Evolutionary conservation across 164 flowering plant species (phyloP).

Genomic region (Akebia trifoliata): DNA sequence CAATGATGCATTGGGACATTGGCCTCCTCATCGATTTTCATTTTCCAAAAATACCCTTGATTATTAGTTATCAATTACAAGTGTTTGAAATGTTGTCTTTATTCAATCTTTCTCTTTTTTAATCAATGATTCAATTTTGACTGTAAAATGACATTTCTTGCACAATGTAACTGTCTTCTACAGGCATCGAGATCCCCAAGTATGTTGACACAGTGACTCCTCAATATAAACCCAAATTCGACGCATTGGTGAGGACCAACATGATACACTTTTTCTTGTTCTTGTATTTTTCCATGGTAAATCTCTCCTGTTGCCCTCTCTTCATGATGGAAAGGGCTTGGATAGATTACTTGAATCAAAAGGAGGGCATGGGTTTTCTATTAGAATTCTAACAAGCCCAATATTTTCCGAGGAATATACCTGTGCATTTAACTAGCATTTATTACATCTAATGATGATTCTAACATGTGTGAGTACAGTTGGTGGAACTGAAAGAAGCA

Average conservation of each 20-base stretch:
- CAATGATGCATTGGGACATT: too few species aligned
- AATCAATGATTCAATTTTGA: too few species aligned
- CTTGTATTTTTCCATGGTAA: not conserved
- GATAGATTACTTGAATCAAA: not conserved
- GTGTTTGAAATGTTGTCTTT: too few species aligned
- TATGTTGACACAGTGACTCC: constrained; percentile 87
- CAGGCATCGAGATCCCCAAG: constrained; percentile 82
- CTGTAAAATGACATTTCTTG: too few species aligned
- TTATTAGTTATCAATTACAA: too few species aligned
- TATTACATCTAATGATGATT: not conserved
- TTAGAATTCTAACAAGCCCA: not conserved
- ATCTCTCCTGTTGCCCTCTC: not conserved
- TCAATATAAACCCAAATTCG: constrained; percentile 83
- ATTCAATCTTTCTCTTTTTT: too few species aligned
- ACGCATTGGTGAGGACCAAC: constrained; percentile 58
- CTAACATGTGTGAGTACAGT: constrained; percentile 31
- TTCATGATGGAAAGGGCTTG: not conserved
- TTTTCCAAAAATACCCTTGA: too few species aligned
- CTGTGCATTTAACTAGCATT: not conserved
- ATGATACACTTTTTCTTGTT: not conserved
- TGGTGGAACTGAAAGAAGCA: constrained; percentile 89
- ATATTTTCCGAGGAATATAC: not conserved
- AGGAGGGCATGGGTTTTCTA: not conserved
- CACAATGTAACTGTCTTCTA: constrained; percentile 8
- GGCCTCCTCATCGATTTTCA: too few species aligned